Conservation (phyloP, 1,139 yeast genomes). For the Blastobotrys arbuscula region DNA sequence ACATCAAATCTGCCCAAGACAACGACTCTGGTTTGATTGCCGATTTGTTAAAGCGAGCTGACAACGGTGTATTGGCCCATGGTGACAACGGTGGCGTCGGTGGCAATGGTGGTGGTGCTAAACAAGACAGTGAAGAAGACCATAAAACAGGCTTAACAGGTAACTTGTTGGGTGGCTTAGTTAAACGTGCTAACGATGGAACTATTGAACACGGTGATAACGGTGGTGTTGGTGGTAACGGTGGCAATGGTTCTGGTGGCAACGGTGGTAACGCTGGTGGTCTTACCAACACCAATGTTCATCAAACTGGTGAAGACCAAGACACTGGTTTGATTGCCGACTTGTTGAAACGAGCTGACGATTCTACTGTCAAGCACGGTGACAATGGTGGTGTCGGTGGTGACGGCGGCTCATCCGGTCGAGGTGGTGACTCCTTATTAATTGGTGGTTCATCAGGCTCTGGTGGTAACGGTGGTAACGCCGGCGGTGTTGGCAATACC, state of each 20-base stretch:
- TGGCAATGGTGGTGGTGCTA: conserved; percentile 6
- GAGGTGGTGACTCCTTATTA: conserved; percentile 1
- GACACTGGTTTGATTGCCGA: not conserved
- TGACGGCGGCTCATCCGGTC: conserved; percentile 1
- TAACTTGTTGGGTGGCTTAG: not conserved
- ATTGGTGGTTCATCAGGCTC: conserved; percentile 2
- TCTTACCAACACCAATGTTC: not conserved
- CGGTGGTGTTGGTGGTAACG: conserved; percentile 7
- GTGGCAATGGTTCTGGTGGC: conserved; percentile 3
- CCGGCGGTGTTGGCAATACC: conserved; percentile 5
- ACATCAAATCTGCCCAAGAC: not conserved
- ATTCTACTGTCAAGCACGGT: not conserved
- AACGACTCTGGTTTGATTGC: not conserved
- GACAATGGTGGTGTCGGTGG: conserved; percentile 8
- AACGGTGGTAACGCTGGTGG: conserved; percentile 3
- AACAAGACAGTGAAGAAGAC: not conserved
- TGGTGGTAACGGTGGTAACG: conserved; percentile 8
- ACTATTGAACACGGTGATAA: not conserved
- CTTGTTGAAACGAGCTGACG: not conserved
- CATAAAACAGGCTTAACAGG: not conserved
- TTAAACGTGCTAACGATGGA: not conserved
- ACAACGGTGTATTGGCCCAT: not conserved
- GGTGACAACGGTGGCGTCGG: conserved; percentile 8
- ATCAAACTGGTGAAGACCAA: not conserved
- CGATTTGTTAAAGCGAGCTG: not conserved